Percentiles rank a stretch among this genome's conserved stretches.
Evolutionary conservation across 2,329 filamentous ascomycete species (phyloP).

Genomic region (Pestalotiopsis sp.): DNA sequence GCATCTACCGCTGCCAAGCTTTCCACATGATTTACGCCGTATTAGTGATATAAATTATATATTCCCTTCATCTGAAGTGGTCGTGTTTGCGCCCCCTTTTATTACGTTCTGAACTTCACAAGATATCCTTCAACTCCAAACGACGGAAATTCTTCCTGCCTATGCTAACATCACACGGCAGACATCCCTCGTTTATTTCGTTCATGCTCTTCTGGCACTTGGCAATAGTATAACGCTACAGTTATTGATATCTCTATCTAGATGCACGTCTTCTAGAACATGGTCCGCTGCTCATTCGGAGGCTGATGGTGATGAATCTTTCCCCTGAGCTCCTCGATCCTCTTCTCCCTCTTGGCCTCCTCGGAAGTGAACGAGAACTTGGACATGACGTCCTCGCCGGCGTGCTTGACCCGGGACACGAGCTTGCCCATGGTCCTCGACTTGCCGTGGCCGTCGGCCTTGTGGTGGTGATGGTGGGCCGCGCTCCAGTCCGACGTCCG

Average conservation of each 20-base stretch:
- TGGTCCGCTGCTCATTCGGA: not conserved
- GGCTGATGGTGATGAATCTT: conserved; percentile 30
- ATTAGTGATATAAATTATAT: not conserved
- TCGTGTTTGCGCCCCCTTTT: no score
- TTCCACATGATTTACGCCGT: not conserved
- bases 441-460: not conserved
- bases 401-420: conserved; percentile 11
- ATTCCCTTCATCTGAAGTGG: no score
- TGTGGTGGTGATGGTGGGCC: not conserved
- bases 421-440: conserved; percentile 8
- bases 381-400: conserved; percentile 6
- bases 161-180: no score
- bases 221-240: not conserved
- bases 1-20: not conserved
- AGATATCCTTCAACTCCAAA: no score
- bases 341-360: conserved; percentile 12
- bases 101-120: no score
- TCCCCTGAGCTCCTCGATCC: conserved; percentile 32
- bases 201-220: not conserved
- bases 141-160: no score
- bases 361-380: conserved; percentile 6
- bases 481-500: not conserved
- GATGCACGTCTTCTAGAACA: not conserved
- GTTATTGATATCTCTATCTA: not conserved
- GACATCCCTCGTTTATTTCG: no score